These are phyloP conservation scores for Podaxis sp. DNA, from an alignment of 768 basidiomycete genomes.

Conservation along the genomic window DNA sequence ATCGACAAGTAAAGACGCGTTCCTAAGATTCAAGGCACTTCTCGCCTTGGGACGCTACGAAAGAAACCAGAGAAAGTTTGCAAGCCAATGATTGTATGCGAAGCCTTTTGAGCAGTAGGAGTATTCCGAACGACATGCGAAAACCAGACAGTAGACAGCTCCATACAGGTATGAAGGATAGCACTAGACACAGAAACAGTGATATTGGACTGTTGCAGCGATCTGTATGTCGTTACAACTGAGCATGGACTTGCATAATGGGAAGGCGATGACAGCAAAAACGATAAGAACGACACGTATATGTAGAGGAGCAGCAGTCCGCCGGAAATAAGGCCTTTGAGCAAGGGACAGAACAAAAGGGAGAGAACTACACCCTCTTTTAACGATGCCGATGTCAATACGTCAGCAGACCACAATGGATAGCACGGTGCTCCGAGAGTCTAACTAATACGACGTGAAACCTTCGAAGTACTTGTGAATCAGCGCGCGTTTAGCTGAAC, in stretches of 20 bases:
- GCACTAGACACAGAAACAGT: background rate
- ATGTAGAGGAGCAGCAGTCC: background rate
- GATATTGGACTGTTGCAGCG: background rate
- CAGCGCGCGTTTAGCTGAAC: slow-evolving; percentile 58
- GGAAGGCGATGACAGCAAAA: background rate
- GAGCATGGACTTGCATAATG: background rate
- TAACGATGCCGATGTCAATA: background rate
- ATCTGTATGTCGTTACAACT: background rate
- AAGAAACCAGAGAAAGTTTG: no score
- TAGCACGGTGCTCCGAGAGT: no score
- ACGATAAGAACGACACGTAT: background rate
- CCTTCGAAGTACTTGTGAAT: slow-evolving; percentile 40
- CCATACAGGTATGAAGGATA: background rate
- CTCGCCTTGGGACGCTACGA: no score
- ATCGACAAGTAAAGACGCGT: no score
- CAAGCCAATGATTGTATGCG: no score
- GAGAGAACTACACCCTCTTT: background rate
- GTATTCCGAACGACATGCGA: no score
- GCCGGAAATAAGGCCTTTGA: background rate
- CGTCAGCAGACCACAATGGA: background rate
- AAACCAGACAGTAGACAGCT: no score
- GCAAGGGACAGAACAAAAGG: background rate
- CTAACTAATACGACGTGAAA: background rate
- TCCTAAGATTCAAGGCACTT: no score
- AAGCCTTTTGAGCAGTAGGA: no score